Conservation (phyloP, 768 basidiomycete genomes). For the Termitomyces sp. region DNA sequence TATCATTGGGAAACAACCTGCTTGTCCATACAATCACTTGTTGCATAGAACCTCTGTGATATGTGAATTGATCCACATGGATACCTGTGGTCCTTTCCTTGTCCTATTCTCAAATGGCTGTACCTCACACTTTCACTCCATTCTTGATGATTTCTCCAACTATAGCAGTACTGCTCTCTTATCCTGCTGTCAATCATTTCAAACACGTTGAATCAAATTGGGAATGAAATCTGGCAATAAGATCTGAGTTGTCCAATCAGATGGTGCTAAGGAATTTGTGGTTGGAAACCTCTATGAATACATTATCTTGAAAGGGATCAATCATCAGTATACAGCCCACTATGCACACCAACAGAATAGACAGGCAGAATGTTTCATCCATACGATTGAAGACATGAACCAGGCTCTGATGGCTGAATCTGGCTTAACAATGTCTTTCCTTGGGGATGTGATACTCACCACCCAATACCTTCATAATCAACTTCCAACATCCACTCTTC, state of each 20-base stretch:
- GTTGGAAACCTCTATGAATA: no score
- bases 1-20: neutral
- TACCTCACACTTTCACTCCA: neutral
- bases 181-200: neutral
- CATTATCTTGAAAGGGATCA: neutral
- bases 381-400: no score
- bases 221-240: neutral
- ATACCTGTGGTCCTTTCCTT: neutral
- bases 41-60: neutral
- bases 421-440: slow-evolving; percentile 16
- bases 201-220: neutral
- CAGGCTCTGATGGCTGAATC: slow-evolving; percentile 16
- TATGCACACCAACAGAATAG: no score
- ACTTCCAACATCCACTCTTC: no score
- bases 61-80: neutral
- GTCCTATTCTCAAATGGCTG: neutral
- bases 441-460: slow-evolving; percentile 18
- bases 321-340: neutral
- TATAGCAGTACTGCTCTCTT: neutral
- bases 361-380: no score
- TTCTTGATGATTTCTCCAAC: neutral
- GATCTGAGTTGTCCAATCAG: no score
- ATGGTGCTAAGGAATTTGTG: no score
- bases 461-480: no score
- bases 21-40: neutral